Evolutionary conservation across 352 stramenopile genomes (phyloP).

Genomic region (Phytophthora hybrid): DNA sequence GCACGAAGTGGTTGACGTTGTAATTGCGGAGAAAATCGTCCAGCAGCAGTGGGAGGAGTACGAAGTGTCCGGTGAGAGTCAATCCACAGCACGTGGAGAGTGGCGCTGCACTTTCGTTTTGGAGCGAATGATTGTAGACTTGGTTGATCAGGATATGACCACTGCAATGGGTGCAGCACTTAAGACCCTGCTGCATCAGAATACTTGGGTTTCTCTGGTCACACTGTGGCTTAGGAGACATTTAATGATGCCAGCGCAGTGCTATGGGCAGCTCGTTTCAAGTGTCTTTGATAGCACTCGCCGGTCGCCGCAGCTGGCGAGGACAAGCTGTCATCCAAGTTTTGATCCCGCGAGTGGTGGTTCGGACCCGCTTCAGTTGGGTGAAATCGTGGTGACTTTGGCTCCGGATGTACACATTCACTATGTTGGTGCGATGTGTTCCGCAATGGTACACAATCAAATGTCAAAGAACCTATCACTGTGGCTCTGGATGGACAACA

Average conservation of each 20-base stretch:
- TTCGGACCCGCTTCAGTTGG: not conserved
- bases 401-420: not conserved
- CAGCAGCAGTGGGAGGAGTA: not conserved
- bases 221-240: too few species aligned
- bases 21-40: not conserved
- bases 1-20: not conserved
- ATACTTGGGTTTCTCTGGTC: too few species aligned
- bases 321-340: not conserved
- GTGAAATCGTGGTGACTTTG: not conserved
- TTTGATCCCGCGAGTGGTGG: not conserved
- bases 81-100: not conserved
- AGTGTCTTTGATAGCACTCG: too few species aligned
- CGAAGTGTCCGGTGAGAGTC: not conserved
- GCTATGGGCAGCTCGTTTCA: too few species aligned
- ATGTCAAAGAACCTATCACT: too few species aligned
- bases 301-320: not conserved
- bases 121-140: too few species aligned
- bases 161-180: too few species aligned
- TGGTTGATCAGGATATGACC: too few species aligned
- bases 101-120: too few species aligned
- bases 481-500: too few species aligned
- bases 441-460: not conserved
- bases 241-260: too few species aligned
- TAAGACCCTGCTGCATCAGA: too few species aligned
- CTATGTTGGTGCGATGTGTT: not conserved